Evolutionary conservation across 1,284 basidiomycete species (phyloP), one percentile per base, ranked within the genome.

Genomic region (Rhodotorula sp.): DNA sequence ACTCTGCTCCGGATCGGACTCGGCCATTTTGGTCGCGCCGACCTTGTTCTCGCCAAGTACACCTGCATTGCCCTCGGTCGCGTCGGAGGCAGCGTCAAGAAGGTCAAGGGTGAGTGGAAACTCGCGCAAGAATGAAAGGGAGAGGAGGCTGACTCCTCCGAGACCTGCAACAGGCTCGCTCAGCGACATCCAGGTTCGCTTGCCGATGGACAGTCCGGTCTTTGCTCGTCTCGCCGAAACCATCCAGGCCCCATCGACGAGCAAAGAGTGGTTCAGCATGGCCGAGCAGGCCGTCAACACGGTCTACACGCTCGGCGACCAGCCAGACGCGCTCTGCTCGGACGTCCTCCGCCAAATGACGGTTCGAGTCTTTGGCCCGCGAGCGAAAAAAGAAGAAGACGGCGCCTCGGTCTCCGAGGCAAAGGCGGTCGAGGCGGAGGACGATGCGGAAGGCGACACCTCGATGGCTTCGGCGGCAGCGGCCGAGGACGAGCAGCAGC

Each of bases 271-370:
- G 85, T 97, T 99, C 79, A 89, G 89, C 18, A 87, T 98, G 82
- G 93, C 96, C 0, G 95, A 99, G 80, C 93, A 99, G 80, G 92
- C 90, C 6, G 89, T 99, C 81, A 97, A 99, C 79, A 94, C 95
- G 0, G 90, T 97, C 67, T 99, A 98, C 78, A 87, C 91, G 0
- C 86, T 99, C 1, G 94, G 91, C 29, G 92, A 97, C 78, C 93
- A 95, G 77, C 96, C 95, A 0, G 95, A 98, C 79, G 81, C 86
- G 1, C 83, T 98, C 44, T 95, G 93, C 80, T 86, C 89, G 65
- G 85, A 85, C 1, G 84, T 99, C 68, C 88, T 98, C 79, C 91
- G 89, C 82, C 87, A 87, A 71, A 84, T 98, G 60, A 90, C 93
- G 0, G 78, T 82, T 7, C 84, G 86, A 55, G 91, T 89, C 0